Percentiles rank a stretch among this genome's conserved stretches.
Conservation (phyloP, 768 basidiomycete species). For the Russula foetens region DNA sequence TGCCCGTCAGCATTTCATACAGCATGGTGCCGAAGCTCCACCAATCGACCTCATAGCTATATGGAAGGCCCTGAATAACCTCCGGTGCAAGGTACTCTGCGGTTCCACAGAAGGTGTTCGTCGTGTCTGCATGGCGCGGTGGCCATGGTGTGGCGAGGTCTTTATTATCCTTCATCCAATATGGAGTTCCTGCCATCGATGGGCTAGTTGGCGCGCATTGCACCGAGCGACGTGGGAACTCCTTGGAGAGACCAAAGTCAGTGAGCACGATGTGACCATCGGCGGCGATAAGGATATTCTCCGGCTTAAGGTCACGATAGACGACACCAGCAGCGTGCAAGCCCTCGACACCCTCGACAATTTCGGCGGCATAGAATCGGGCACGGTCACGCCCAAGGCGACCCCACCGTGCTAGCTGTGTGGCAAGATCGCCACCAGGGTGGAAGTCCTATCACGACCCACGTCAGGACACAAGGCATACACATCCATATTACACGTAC, state of each 20-base stretch:
- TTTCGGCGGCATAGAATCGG: constrained; percentile 95
- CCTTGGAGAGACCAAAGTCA: constrained; percentile 93
- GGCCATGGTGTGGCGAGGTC: constrained; percentile 53
- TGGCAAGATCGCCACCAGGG: constrained; percentile 93
- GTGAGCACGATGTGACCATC: constrained; percentile 96
- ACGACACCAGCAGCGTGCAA: constrained; percentile 92
- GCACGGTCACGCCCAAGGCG: constrained; percentile 88
- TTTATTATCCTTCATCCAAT: constrained; percentile 69
- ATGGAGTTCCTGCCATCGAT: constrained; percentile 45
- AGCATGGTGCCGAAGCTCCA: constrained; percentile 98
- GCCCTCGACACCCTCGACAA: constrained; percentile 93
- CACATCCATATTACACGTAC: constrained; percentile 33
- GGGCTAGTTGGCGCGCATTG: constrained; percentile 39
- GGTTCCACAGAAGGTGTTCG: constrained; percentile 90
- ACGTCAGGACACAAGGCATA: not conserved
- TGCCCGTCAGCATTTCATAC: constrained; percentile 94
- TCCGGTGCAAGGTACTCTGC: constrained; percentile 96
- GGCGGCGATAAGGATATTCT: constrained; percentile 89
- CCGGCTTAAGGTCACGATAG: constrained; percentile 95
- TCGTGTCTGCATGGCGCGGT: constrained; percentile 49
- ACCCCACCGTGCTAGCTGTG: constrained; percentile 95
- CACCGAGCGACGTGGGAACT: constrained; percentile 56
- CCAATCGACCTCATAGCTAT: constrained; percentile 95
- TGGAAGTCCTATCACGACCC: constrained; percentile 66
- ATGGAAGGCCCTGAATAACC: constrained; percentile 84